These are phyloP conservation scores for Trichomonas tenax DNA, from an alignment of 208 protist genomes.

Conservation along the genomic window DNA sequence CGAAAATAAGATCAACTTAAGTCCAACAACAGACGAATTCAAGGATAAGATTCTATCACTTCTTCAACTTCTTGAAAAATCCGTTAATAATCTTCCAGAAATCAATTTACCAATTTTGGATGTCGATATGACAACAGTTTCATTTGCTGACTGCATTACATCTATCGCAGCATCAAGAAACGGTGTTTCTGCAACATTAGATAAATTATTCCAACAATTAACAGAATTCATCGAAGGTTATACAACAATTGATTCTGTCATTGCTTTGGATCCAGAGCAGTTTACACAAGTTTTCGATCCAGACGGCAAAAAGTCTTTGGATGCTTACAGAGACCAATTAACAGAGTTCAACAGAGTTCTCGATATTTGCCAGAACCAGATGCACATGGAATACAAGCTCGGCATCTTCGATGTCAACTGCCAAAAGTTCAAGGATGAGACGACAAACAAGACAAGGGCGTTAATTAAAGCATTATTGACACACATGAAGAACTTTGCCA, in stretches of 20 bases:
- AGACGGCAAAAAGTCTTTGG: background rate
- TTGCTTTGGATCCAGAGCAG: background rate
- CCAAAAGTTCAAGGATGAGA: background rate
- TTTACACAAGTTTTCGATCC: background rate
- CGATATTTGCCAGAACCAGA: background rate
- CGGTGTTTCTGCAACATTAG: background rate
- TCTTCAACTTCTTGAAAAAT: background rate
- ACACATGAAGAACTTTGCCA: background rate
- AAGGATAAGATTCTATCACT: background rate
- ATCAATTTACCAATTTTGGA: background rate
- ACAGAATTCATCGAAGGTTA: background rate
- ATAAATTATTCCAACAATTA: background rate
- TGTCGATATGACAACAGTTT: background rate
- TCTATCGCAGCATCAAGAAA: background rate
- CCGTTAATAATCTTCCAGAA: background rate
- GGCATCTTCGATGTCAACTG: background rate
- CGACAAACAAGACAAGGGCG: background rate
- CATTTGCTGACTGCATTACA: background rate
- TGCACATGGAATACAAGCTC: background rate
- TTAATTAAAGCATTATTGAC: background rate
- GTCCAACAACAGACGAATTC: background rate
- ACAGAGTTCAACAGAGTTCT: background rate
- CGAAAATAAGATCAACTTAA: background rate
- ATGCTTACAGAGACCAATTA: background rate
- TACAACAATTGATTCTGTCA: background rate